Conservation (phyloP, 164 flowering plant species). For the Tetracentron sinense region DNA sequence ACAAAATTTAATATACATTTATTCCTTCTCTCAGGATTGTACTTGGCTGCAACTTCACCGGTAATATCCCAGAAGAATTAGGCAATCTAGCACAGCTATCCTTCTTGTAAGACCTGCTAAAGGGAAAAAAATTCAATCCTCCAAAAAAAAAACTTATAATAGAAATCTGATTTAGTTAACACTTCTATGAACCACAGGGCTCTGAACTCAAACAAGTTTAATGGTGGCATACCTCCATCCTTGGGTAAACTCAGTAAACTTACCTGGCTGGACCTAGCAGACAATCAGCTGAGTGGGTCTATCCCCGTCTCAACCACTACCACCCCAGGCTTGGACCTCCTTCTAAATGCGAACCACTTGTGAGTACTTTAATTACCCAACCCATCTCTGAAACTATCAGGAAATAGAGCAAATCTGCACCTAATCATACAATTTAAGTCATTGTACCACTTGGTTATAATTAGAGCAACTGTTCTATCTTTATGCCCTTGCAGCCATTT, state of each 20-base stretch:
- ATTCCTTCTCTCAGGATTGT: constrained; percentile 48
- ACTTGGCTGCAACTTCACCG: constrained; percentile 79
- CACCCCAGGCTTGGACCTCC: constrained; percentile 76
- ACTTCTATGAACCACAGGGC: constrained; percentile 49
- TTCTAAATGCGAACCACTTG: constrained; percentile 82
- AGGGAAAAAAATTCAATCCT: neutral
- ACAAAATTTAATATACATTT: neutral
- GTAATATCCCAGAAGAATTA: constrained; percentile 67
- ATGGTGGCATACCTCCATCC: constrained; percentile 69
- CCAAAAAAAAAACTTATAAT: neutral
- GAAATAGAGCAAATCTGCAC: neutral
- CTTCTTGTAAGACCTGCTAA: constrained; percentile 59
- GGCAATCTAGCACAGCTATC: constrained; percentile 65
- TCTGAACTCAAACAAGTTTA: constrained; percentile 77
- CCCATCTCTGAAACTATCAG: neutral
- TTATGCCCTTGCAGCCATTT: constrained; percentile 67
- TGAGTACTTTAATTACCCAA: constrained; percentile 31
- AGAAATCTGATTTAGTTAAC: neutral
- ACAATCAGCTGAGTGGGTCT: constrained; percentile 70
- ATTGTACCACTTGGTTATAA: neutral
- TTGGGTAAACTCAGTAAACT: constrained; percentile 75
- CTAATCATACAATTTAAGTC: neutral
- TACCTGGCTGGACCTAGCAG: constrained; percentile 91
- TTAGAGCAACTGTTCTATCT: neutral
- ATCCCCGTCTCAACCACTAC: constrained; percentile 61